A percentile compares a stretch with the other conserved stretches of the same genome.
Conservation (phyloP, 768 basidiomycete species). For the Asterophora parasitica region DNA sequence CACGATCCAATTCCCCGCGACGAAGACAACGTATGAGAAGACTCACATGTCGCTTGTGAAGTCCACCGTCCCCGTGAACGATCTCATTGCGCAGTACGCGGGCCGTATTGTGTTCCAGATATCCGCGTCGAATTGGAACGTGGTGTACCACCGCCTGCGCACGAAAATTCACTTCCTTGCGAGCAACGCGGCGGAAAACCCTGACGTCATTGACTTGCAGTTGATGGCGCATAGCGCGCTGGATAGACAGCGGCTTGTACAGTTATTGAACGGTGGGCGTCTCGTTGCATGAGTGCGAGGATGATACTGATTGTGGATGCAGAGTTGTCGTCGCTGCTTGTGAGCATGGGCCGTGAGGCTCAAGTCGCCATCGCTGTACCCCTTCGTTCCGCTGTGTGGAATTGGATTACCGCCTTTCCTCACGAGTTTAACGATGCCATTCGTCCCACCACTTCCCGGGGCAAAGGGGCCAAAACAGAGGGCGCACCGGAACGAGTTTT, state of each 20-base stretch:
- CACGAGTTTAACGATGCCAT: conserved; percentile 74
- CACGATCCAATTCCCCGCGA: conserved; percentile 34
- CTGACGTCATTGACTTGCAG: conserved; percentile 71
- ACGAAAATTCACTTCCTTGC: conserved; percentile 66
- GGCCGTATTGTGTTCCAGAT: conserved; percentile 82
- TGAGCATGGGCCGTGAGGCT: conserved; percentile 74
- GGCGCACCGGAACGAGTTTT: conserved; percentile 85
- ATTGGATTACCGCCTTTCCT: conserved; percentile 80
- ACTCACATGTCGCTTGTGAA: conserved; percentile 58
- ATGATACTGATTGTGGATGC: conserved; percentile 6
- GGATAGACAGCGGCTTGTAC: conserved; percentile 61
- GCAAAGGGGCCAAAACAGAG: conserved; percentile 53
- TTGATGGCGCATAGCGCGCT: conserved; percentile 76
- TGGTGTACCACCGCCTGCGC: conserved; percentile 68
- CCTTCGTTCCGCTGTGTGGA: conserved; percentile 80
- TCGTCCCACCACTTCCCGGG: conserved; percentile 26
- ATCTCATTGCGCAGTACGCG: conserved; percentile 63
- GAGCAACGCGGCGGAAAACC: conserved; percentile 30
- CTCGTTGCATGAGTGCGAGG: neutral
- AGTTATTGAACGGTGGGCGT: conserved; percentile 60
- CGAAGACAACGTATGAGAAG: conserved; percentile 47
- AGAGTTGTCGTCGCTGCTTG: conserved; percentile 79
- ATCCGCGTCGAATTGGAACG: conserved; percentile 83
- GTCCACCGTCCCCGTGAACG: conserved; percentile 50
- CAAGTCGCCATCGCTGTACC: conserved; percentile 69